A percentile compares a stretch with the other conserved stretches of the same genome.
Conservation (phyloP, 306 rosid genomes). For the Oxytropis ochrocephala region DNA sequence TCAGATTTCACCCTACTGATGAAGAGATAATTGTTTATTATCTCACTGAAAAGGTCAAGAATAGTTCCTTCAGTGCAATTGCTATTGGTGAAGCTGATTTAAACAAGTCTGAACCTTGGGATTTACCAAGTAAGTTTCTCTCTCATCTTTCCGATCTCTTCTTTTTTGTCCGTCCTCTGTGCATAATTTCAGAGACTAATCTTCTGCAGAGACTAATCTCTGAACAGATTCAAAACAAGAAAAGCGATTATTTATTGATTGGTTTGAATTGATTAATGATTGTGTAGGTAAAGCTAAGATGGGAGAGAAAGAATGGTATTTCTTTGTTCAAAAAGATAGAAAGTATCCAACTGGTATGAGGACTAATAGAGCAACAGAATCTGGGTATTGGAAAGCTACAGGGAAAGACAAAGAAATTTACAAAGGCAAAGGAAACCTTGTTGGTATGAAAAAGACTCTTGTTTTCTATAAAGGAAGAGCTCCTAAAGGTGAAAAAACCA, state of each 20-base stretch:
- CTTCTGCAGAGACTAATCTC: no score
- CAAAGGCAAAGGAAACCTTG: conserved; percentile 54
- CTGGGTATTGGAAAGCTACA: conserved; percentile 97
- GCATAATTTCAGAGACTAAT: no score
- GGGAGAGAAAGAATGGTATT: conserved; percentile 97
- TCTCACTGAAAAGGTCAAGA: conserved; percentile 54
- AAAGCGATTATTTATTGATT: no score
- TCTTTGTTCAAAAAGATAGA: conserved; percentile 79
- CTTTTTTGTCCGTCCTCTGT: no score
- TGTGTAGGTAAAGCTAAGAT: conserved; percentile 77
- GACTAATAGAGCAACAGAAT: conserved; percentile 83
- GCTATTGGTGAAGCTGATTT: conserved; percentile 92
- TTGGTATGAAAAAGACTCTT: conserved; percentile 95
- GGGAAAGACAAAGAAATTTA: conserved; percentile 83
- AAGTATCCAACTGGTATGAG: conserved; percentile 97
- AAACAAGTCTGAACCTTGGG: conserved; percentile 94
- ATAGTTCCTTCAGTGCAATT: conserved; percentile 54
- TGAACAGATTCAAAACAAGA: no score
- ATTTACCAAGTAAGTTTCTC: conserved; percentile 57
- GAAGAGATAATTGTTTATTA: conserved; percentile 69
- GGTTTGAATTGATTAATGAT: neutral
- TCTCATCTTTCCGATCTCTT: neutral
- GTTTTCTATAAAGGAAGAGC: conserved; percentile 95
- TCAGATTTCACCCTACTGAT: conserved; percentile 90
- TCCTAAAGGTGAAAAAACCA: conserved; percentile 82